A percentile compares a stretch with the other conserved stretches of the same genome.
These are phyloP conservation scores for Trifolium dubium DNA, from an alignment of 306 rosid species.

Conservation along the genomic window DNA sequence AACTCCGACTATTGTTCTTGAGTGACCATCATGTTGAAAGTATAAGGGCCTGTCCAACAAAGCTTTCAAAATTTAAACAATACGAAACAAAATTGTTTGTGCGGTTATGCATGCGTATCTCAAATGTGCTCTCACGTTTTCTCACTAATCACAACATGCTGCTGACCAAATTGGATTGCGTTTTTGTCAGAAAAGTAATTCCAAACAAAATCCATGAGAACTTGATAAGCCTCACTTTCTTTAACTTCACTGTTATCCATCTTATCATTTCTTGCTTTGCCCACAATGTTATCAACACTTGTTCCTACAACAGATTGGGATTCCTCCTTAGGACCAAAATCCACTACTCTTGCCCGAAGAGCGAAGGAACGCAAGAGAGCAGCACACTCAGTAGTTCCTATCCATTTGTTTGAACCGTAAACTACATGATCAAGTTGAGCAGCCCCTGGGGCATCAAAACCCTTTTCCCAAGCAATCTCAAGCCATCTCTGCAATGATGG, in stretches of 20 bases:
- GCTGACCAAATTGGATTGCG: slow-evolving; percentile 44
- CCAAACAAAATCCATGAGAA: slow-evolving; percentile 84
- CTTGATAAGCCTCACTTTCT: slow-evolving; percentile 55
- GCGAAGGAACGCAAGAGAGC: slow-evolving; percentile 79
- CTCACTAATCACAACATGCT: slow-evolving; percentile 53
- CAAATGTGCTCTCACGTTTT: slow-evolving; percentile 55
- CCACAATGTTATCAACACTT: slow-evolving; percentile 43
- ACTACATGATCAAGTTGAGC: slow-evolving; percentile 62
- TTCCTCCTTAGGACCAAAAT: slow-evolving; percentile 85
- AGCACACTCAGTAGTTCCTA: slow-evolving; percentile 86
- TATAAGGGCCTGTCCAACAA: slow-evolving; percentile 71
- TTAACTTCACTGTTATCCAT: slow-evolving; percentile 34
- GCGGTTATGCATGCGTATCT: neutral
- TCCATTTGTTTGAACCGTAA: slow-evolving; percentile 70
- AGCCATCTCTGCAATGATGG: slow-evolving; percentile 85
- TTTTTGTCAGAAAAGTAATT: slow-evolving; percentile 72
- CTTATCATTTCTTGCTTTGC: slow-evolving; percentile 29
- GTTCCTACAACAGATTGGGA: slow-evolving; percentile 61
- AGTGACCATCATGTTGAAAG: slow-evolving; percentile 92
- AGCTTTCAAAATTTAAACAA: slow-evolving; percentile 43
- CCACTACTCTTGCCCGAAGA: slow-evolving; percentile 71
- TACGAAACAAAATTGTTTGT: slow-evolving; percentile 30
- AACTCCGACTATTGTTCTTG: slow-evolving; percentile 85
- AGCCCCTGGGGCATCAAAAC: slow-evolving; percentile 72
- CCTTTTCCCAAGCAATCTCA: slow-evolving; percentile 91